Percentiles rank a stretch among this genome's conserved stretches.
phyloP scores from a whole-genome alignment of 345 rosid species.

The Citrus medica region DNA sequence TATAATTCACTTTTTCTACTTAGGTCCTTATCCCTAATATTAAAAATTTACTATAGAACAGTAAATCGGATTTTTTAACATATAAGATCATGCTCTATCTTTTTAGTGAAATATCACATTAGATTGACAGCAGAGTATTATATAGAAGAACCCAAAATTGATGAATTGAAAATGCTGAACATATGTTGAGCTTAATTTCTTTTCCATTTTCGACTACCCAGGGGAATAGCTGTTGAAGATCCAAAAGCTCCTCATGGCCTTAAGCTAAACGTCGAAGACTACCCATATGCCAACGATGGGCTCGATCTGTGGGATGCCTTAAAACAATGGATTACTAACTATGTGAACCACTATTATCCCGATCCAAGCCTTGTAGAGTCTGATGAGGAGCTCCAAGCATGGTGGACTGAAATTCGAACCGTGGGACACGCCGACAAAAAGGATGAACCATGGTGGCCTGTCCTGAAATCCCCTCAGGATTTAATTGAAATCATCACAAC shows the following conservation, averaged over 20 bases:
- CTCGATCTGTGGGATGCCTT: slow-evolving; percentile 46
- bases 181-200: neutral
- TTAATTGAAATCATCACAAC: slow-evolving; percentile 8
- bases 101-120: no score
- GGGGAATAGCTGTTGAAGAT: slow-evolving; percentile 60
- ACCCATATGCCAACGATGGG: slow-evolving; percentile 61
- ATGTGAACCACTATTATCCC: slow-evolving; percentile 16
- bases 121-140: no score
- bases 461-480: slow-evolving; percentile 10
- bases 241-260: slow-evolving; percentile 46
- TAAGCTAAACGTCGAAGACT: slow-evolving; percentile 49
- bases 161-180: neutral
- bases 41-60: no score
- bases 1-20: no score
- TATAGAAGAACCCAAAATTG: no score
- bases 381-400: slow-evolving; percentile 53
- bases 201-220: neutral
- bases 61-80: no score
- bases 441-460: slow-evolving; percentile 50
- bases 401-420: slow-evolving; percentile 38
- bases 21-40: no score
- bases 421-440: neutral
- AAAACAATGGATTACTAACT: slow-evolving; percentile 42
- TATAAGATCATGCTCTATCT: no score
- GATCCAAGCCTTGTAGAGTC: slow-evolving; percentile 7